Conservation (phyloP, 225 moss, liverwort and hornwort species). For the Polytrichum commune region DNA sequence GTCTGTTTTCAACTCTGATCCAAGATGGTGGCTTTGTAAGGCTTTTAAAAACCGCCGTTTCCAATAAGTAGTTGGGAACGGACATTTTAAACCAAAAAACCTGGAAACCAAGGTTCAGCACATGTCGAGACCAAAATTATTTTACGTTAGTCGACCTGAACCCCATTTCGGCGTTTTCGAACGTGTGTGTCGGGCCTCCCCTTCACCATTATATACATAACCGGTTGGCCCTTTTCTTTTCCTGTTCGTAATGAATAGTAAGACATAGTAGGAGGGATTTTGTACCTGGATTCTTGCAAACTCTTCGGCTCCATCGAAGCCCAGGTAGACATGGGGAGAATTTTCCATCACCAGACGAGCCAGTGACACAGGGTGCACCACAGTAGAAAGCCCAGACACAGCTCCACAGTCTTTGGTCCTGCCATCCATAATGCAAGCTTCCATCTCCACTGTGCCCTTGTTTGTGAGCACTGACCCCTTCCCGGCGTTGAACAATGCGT, state of each 20-base stretch:
- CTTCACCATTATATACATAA: neutral
- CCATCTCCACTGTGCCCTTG: conserved; percentile 98
- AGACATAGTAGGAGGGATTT: neutral
- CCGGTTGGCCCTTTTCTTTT: neutral
- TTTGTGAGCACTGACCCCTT: conserved; percentile 77
- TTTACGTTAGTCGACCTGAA: neutral
- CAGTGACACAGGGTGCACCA: conserved; percentile 83
- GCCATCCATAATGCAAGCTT: conserved; percentile 98
- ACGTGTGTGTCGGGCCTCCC: neutral
- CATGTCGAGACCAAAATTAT: neutral
- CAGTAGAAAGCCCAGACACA: conserved; percentile 87
- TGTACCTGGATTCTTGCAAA: conserved; percentile 84
- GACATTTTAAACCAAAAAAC: too few species aligned
- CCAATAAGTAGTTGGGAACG: too few species aligned
- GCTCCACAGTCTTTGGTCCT: conserved; percentile 74
- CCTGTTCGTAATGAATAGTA: neutral
- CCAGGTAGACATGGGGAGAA: conserved; percentile 89
- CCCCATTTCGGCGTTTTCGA: neutral
- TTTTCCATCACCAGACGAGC: conserved; percentile 94
- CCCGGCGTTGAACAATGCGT: conserved; percentile 86
- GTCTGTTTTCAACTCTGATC: too few species aligned
- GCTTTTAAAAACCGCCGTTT: too few species aligned
- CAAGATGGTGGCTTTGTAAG: too few species aligned
- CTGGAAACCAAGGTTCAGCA: too few species aligned
- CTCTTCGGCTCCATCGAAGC: conserved; percentile 87